These are phyloP conservation scores for Metschnikowia proteae DNA, from an alignment of 805 yeast genomes.

Conservation along the genomic window DNA sequence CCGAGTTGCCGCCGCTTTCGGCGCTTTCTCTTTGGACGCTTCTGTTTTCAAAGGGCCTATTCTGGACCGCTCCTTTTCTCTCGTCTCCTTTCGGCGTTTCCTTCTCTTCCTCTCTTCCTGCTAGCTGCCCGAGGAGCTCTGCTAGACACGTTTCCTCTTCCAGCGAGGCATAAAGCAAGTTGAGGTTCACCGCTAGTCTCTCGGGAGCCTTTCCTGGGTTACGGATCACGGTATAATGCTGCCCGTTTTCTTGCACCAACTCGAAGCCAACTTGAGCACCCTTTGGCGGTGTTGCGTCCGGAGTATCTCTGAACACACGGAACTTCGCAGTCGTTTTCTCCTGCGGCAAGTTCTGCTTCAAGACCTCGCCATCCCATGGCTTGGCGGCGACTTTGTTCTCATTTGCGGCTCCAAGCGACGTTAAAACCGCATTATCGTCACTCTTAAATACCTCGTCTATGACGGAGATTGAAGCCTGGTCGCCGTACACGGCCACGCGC, in stretches of 20 bases:
- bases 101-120: neutral
- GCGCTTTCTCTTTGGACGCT: neutral
- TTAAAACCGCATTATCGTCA: constrained; percentile 40
- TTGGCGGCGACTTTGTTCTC: constrained; percentile 57
- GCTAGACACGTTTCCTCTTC: constrained; percentile 55
- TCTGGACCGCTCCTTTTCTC: neutral
- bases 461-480: constrained; percentile 8
- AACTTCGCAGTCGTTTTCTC: constrained; percentile 27
- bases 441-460: constrained; percentile 19
- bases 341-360: constrained; percentile 38
- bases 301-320: constrained; percentile 16
- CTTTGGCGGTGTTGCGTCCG: neutral
- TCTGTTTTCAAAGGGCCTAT: neutral
- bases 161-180: constrained; percentile 45
- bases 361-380: constrained; percentile 62
- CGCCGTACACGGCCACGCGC: constrained; percentile 34
- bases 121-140: constrained; percentile 50
- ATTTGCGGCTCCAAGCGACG: constrained; percentile 48
- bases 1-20: too few relatives aligned
- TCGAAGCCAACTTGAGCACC: constrained; percentile 5
- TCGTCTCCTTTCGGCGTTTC: neutral
- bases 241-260: constrained; percentile 16
- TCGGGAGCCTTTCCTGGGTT: constrained; percentile 60
- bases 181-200: constrained; percentile 55
- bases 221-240: constrained; percentile 49